Conservation (phyloP, 2,329 filamentous ascomycete species). For the Penicillium sp. region DNA sequence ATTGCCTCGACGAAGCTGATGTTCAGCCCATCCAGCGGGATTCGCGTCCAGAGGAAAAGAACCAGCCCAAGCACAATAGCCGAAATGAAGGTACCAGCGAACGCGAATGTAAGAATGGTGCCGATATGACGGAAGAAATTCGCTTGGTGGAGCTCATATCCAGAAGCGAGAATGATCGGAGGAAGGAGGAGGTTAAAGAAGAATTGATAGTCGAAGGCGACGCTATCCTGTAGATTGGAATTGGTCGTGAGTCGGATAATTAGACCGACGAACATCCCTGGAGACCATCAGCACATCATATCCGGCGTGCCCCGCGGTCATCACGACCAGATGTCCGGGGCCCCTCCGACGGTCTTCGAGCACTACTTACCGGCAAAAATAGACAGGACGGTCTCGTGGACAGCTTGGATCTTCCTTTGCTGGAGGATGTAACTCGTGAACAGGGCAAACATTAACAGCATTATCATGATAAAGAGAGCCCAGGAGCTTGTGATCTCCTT, state of each 20-base stretch:
- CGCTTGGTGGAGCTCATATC: slow-evolving; percentile 95
- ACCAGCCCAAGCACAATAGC: slow-evolving; percentile 90
- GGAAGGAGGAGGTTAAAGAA: slow-evolving; percentile 99
- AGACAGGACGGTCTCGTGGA: slow-evolving; percentile 96
- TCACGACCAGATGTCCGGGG: background rate
- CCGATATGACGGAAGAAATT: slow-evolving; percentile 99
- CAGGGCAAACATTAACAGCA: slow-evolving; percentile 88
- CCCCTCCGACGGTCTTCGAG: background rate
- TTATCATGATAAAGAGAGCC: slow-evolving; percentile 95
- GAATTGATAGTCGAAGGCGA: slow-evolving; percentile 98
- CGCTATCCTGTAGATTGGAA: slow-evolving; percentile 80
- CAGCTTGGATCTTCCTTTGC: slow-evolving; percentile 92
- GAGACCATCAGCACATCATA: background rate
- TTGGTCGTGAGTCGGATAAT: slow-evolving; percentile 77
- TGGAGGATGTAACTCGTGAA: slow-evolving; percentile 97
- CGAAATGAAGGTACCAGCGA: slow-evolving; percentile 94
- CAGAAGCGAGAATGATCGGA: slow-evolving; percentile 93
- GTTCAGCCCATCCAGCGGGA: slow-evolving; percentile 79
- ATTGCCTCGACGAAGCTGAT: slow-evolving; percentile 95
- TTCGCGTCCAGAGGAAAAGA: slow-evolving; percentile 81
- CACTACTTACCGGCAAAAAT: slow-evolving; percentile 79
- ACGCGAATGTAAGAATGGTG: slow-evolving; percentile 94
- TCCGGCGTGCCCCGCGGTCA: background rate
- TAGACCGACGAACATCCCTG: slow-evolving; percentile 93
- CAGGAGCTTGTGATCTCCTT: slow-evolving; percentile 95